Conservation (phyloP, 805 yeast genomes). For the Candida odintsovae region DNA sequence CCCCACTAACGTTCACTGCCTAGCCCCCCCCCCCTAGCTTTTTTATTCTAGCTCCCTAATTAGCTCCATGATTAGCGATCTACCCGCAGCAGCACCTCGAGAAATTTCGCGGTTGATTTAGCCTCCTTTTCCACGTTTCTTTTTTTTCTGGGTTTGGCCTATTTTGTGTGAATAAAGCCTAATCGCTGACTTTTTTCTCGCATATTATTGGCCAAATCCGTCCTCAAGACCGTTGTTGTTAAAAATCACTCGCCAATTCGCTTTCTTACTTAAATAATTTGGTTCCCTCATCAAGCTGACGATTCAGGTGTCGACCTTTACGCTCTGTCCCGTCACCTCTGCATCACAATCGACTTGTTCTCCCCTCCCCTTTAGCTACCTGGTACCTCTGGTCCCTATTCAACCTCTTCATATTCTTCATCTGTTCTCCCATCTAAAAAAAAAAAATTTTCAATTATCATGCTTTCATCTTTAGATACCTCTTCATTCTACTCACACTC, state of each 20-base stretch:
- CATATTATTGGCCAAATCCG: background rate
- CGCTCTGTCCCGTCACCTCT: too few relatives aligned
- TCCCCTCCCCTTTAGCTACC: too few relatives aligned
- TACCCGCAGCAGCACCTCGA: too few relatives aligned
- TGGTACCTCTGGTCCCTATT: background rate
- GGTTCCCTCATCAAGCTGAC: background rate
- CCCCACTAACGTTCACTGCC: too few relatives aligned
- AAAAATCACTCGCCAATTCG: background rate
- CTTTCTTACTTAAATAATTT: background rate
- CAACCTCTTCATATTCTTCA: background rate
- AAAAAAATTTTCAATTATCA: background rate
- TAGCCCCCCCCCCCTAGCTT: too few relatives aligned
- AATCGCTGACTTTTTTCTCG: background rate
- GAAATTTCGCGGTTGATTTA: background rate
- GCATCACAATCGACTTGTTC: too few relatives aligned
- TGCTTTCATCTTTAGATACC: conserved; percentile 10
- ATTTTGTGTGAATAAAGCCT: background rate
- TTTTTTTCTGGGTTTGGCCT: background rate
- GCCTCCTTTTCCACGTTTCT: background rate
- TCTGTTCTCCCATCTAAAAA: background rate
- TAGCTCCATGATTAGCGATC: too few relatives aligned
- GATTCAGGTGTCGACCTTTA: too few relatives aligned
- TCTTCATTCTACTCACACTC: conserved; percentile 2
- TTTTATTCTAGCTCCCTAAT: too few relatives aligned
- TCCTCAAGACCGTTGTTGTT: background rate